Conservation (phyloP, 352 stramenopile genomes). For the Pythium oligandrum region DNA sequence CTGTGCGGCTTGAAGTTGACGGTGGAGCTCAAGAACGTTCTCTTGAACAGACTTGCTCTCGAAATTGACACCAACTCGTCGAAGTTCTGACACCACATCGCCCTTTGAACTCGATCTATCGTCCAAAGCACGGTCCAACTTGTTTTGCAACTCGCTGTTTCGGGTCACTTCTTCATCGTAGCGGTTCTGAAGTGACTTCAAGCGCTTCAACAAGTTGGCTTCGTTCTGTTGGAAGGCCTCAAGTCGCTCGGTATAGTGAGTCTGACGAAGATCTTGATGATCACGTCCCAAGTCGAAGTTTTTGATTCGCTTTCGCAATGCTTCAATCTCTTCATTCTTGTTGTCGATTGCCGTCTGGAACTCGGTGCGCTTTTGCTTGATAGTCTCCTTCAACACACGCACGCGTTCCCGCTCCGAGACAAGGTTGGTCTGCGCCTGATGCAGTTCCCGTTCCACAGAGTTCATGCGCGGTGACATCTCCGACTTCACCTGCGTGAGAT, state of each 20-base stretch:
- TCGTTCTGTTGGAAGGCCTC: conserved; percentile 22
- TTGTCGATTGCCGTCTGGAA: conserved; percentile 14
- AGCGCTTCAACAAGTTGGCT: conserved; percentile 21
- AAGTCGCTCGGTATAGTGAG: conserved; percentile 13
- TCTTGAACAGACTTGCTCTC: conserved; percentile 16
- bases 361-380: not conserved
- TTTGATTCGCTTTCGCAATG: conserved; percentile 35
- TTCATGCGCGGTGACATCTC: not conserved
- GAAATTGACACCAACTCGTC: conserved; percentile 12
- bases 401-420: not conserved
- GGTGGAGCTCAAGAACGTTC: conserved; percentile 14
- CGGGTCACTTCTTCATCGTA: conserved; percentile 15
- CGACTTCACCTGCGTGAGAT: not conserved
- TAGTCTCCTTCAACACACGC: not conserved
- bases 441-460: conserved; percentile 1
- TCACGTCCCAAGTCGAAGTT: conserved; percentile 9
- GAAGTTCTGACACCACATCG: conserved; percentile 43
- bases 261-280: conserved; percentile 9
- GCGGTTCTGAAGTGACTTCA: conserved; percentile 20
- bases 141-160: conserved; percentile 48
- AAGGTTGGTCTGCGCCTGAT: conserved; percentile 1
- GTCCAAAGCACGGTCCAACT: conserved; percentile 22
- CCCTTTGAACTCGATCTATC: conserved; percentile 43
- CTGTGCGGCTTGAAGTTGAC: conserved; percentile 12
- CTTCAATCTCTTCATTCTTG: conserved; percentile 33